Conservation (phyloP, 805 yeast genomes). For the Brettanomyces custersianus region DNA sequence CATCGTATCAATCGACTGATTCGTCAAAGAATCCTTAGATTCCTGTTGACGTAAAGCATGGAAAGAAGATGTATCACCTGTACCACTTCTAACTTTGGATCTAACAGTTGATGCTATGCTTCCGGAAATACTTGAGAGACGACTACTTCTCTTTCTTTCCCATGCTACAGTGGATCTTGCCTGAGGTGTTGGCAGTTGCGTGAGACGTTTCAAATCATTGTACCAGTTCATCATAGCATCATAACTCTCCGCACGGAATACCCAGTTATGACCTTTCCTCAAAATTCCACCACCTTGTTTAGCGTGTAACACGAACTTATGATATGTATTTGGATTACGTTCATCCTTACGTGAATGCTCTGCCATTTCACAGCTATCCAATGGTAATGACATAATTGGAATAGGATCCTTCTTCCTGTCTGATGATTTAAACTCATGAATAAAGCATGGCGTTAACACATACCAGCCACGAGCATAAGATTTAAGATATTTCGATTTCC, state of each 20-base stretch:
- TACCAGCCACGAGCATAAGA: conserved; percentile 89
- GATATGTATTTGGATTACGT: conserved; percentile 38
- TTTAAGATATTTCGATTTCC: conserved; percentile 85
- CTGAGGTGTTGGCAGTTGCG: conserved; percentile 51
- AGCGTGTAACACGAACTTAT: conserved; percentile 73
- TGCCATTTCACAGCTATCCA: conserved; percentile 72
- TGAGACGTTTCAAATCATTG: conserved; percentile 61
- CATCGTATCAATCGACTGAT: conserved; percentile 16
- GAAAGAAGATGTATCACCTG: conserved; percentile 1
- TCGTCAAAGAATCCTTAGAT: conserved; percentile 11
- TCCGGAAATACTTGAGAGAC: conserved; percentile 6
- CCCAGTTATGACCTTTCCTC: conserved; percentile 84
- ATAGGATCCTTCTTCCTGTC: conserved; percentile 74
- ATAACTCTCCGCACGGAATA: conserved; percentile 83
- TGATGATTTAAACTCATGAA: conserved; percentile 82
- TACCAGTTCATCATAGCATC: conserved; percentile 80
- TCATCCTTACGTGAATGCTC: conserved; percentile 76
- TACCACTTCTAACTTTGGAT: conserved; percentile 10
- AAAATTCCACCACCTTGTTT: conserved; percentile 67
- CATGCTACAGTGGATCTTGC: conserved; percentile 42
- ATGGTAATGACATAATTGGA: conserved; percentile 76
- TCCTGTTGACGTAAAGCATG: conserved; percentile 5
- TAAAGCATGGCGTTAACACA: conserved; percentile 77
- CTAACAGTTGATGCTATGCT: conserved; percentile 8
- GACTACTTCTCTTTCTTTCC: conserved; percentile 22